Evolutionary conservation across 441 rosid genomes (phyloP), one percentile per base, ranked within the genome.

Genomic region (Erodium chrysanthum): DNA sequence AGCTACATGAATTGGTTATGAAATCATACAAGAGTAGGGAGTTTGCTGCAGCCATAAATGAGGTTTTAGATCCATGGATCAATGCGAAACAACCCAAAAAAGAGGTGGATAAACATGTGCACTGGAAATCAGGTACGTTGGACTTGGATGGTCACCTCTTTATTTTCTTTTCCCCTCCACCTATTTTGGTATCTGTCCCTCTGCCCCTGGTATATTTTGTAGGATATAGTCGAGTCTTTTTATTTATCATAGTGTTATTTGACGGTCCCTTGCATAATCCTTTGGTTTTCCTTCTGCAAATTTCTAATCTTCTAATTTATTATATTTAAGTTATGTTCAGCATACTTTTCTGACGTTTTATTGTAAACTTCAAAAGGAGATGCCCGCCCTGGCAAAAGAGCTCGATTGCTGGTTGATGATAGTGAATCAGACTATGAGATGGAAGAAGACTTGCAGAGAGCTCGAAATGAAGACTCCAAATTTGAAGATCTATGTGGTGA

Each of bases 21-120:
- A 92, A 88, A 84, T 88, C 98, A 12, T 95, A 83, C 78, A 90
- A 90, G 83, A 90, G 89, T 77, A 83, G 99, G 67, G 99, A 92
- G 77, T 92, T 95, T 81, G 91, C 99, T 77, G 96, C 96, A 37
- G 97, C 96, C 68, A 85, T 90, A 73, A 95, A 92, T 75, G 99
- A 95, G 84, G 97, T 89, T 74, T 76, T 95, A 77, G 99, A 95
- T 83, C 93, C 97, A 31, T 95, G 99, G 99, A 86, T 95, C 77
- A 83, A 76, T 82, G 89, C 88, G 37, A 89, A 87, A 81, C 99
- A 90, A 84, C 94, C 99, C 66, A 90, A 89, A 88, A 95, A 85
- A 76, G 97, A 92, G 69, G 78, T 69, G 25, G 99, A 91, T 68
- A 86, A 86, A 79, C 92, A 77, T 70, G 76, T 81, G n/a, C 88